Evolutionary conservation across 2,329 filamentous ascomycete genomes (phyloP).

Genomic region (Hirsutella thompsonii): DNA sequence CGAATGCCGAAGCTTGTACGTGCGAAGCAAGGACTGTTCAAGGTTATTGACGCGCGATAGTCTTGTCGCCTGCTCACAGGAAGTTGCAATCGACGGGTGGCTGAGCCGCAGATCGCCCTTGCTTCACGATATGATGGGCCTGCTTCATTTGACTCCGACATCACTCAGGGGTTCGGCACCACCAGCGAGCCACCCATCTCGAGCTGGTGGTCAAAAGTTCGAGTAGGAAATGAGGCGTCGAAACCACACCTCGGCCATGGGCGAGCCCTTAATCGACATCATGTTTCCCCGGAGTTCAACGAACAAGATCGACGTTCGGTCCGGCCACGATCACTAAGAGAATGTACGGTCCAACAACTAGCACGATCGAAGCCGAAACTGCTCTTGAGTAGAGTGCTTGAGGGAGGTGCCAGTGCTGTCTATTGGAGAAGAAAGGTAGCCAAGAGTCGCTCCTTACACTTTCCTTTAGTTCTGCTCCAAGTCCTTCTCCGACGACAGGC

Average conservation of each 20-base stretch:
- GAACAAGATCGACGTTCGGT: neutral
- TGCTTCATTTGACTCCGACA: neutral
- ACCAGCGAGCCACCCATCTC: too few species aligned
- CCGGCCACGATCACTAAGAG: too few species aligned
- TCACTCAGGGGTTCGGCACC: neutral
- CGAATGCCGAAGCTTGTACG: neutral
- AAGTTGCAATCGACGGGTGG: neutral
- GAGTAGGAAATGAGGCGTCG: too few species aligned
- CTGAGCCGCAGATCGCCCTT: neutral
- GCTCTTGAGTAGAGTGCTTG: neutral
- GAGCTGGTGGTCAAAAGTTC: too few species aligned
- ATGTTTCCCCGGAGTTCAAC: too few species aligned
- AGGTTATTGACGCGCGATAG: neutral
- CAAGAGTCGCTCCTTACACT: slow-evolving; percentile 12
- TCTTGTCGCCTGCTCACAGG: neutral
- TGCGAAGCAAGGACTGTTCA: neutral
- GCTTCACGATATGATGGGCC: neutral
- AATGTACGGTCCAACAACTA: too few species aligned
- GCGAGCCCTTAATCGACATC: too few species aligned
- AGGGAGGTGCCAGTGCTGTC: slow-evolving; percentile 1
- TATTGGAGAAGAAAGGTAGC: slow-evolving; percentile 11
- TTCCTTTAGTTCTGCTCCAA: slow-evolving; percentile 19
- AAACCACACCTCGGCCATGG: too few species aligned
- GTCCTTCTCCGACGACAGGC: slow-evolving; percentile 13
- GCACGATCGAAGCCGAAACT: too few species aligned